Conservation (phyloP, 2,329 filamentous ascomycete genomes). For the Trichoderma aggressivum region DNA sequence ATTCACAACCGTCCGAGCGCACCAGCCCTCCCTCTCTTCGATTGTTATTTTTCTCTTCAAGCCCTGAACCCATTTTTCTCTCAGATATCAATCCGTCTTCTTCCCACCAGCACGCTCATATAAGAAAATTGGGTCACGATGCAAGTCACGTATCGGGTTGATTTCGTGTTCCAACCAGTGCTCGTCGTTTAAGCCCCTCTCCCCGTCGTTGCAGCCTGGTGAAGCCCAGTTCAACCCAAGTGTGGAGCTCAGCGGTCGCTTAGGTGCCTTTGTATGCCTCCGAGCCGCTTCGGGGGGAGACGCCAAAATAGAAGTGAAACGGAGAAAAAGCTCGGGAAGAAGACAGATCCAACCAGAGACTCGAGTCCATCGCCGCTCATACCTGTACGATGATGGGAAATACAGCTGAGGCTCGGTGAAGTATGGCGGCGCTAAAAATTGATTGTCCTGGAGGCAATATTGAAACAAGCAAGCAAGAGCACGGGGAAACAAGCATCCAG, state of each 20-base stretch:
- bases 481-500: neutral
- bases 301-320: neutral
- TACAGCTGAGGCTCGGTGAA: neutral
- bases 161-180: constrained; percentile 15
- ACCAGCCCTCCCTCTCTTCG: neutral
- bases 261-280: constrained; percentile 2
- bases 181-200: constrained; percentile 9
- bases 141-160: constrained; percentile 7
- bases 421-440: neutral
- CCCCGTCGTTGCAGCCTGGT: constrained; percentile 15
- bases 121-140: constrained; percentile 4
- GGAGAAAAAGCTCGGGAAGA: neutral
- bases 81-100: neutral
- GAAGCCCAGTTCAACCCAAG: constrained; percentile 20
- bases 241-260: constrained; percentile 17
- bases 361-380: neutral
- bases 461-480: neutral
- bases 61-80: neutral
- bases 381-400: neutral
- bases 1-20: neutral
- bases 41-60: neutral
- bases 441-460: neutral
- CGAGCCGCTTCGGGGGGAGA: constrained; percentile 3
- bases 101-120: neutral
- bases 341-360: neutral